Percentiles rank a stretch among this genome's conserved stretches.
Evolutionary conservation across 2,329 filamentous ascomycete species (phyloP).

Genomic region (Fusarium sp.): DNA sequence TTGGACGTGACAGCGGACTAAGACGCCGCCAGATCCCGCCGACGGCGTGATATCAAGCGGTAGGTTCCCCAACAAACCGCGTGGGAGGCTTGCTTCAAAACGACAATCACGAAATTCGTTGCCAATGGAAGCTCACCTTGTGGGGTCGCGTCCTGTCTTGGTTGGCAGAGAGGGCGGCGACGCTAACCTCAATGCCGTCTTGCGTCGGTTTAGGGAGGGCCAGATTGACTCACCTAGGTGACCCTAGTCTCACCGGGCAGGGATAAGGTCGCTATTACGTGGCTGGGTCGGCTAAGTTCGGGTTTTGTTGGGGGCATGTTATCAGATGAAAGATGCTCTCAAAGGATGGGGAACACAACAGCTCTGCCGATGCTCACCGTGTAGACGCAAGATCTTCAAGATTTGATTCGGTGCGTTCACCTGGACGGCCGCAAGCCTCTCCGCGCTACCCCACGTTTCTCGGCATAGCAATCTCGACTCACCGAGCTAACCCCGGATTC

Average conservation of each 20-base stretch:
- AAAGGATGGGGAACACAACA: neutral
- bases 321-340: neutral
- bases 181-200: conserved; percentile 30
- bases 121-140: conserved; percentile 28
- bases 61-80: conserved; percentile 28
- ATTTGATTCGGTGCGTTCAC: neutral
- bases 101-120: conserved; percentile 29
- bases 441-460: conserved; percentile 17
- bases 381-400: neutral
- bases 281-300: conserved; percentile 29
- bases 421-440: neutral
- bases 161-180: conserved; percentile 17
- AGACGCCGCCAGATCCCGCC: conserved; percentile 17
- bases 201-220: conserved; percentile 26
- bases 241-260: conserved; percentile 5
- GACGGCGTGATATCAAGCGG: neutral
- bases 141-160: conserved; percentile 9
- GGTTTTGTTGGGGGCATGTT: conserved; percentile 23
- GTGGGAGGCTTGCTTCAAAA: neutral
- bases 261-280: conserved; percentile 12
- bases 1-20: neutral
- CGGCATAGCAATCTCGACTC: conserved; percentile 26
- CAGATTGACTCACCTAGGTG: conserved; percentile 34
- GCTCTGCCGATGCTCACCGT: neutral
- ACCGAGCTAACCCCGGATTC: conserved; percentile 35